These are phyloP conservation scores for Boletus semigastroideus DNA, from an alignment of 1,284 basidiomycete species.

Conservation along the genomic window DNA sequence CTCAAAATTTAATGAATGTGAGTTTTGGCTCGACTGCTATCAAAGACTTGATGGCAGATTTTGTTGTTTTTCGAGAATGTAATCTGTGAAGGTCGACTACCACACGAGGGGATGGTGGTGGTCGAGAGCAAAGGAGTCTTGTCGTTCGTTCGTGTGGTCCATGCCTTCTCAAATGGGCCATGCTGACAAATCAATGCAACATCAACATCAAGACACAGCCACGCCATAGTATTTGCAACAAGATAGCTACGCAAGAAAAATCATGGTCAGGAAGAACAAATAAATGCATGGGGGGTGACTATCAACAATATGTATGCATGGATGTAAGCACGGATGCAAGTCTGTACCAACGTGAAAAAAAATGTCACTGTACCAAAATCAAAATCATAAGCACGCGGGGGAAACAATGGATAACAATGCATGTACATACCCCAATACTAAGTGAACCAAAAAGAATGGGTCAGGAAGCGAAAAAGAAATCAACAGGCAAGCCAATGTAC, in stretches of 20 bases:
- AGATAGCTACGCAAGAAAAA: slow-evolving; percentile 11
- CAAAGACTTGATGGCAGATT: slow-evolving; percentile 11
- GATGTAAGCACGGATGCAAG: slow-evolving; percentile 17
- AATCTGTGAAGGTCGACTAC: slow-evolving; percentile 10
- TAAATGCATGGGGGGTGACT: slow-evolving; percentile 3
- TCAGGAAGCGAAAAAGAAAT: slow-evolving; percentile 7
- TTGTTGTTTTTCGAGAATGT: slow-evolving; percentile 6
- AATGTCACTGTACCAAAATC: slow-evolving; percentile 23
- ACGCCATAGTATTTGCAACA: slow-evolving; percentile 10
- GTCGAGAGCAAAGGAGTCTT: slow-evolving; percentile 20
- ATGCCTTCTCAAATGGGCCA: slow-evolving; percentile 15
- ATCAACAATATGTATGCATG: slow-evolving; percentile 25
- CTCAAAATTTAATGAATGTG: slow-evolving; percentile 26
- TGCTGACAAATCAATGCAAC: slow-evolving; percentile 25
- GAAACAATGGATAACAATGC: slow-evolving; percentile 20
- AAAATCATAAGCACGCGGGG: background rate
- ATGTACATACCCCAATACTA: slow-evolving; percentile 22
- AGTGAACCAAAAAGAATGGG: slow-evolving; percentile 22
- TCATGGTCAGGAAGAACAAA: slow-evolving; percentile 5
- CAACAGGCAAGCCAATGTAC: slow-evolving; percentile 10
- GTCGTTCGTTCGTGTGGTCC: slow-evolving; percentile 6
- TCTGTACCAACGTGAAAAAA: slow-evolving; percentile 19
- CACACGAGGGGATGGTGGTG: slow-evolving; percentile 21
- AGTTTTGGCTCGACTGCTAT: slow-evolving; percentile 19
- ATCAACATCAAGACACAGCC: slow-evolving; percentile 8